These are phyloP conservation scores for Fistulinella staudtii DNA, from an alignment of 1,284 basidiomycete species.

Conservation along the genomic window DNA sequence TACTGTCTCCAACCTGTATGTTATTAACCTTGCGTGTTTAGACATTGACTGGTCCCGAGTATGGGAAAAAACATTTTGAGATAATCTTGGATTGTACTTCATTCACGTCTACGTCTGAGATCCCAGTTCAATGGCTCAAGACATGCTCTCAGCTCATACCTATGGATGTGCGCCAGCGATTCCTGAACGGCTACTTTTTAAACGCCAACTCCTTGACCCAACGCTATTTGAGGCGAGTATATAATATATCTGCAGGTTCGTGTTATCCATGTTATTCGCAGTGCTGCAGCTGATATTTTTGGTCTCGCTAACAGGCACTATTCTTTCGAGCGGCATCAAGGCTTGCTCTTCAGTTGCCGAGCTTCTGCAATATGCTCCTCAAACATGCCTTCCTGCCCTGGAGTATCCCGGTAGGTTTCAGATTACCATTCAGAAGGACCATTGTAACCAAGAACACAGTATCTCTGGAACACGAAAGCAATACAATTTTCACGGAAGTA, in stretches of 20 bases:
- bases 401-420: slow-evolving; percentile 49
- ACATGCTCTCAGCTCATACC: slow-evolving; percentile 79
- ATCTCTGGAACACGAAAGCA: slow-evolving; percentile 54
- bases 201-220: slow-evolving; percentile 77
- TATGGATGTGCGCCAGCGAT: slow-evolving; percentile 55
- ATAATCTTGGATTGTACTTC: slow-evolving; percentile 82
- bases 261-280: not conserved
- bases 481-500: slow-evolving; percentile 52
- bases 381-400: slow-evolving; percentile 45
- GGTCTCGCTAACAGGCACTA: slow-evolving; percentile 41
- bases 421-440: not conserved
- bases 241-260: slow-evolving; percentile 71
- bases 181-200: slow-evolving; percentile 63
- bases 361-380: slow-evolving; percentile 52
- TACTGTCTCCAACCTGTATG: not conserved
- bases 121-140: slow-evolving; percentile 81
- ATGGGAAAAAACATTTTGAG: slow-evolving; percentile 57
- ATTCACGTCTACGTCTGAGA: slow-evolving; percentile 72
- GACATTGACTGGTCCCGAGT: slow-evolving; percentile 41
- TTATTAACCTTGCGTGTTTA: slow-evolving; percentile 15
- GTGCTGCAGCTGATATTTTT: slow-evolving; percentile 2
- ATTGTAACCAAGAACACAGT: slow-evolving; percentile 36
- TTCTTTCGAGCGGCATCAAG: slow-evolving; percentile 51
- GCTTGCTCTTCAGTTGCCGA: slow-evolving; percentile 59
- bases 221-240: slow-evolving; percentile 70